Base-by-base conservation (phyloP, 257 asterid species). In the Forsythia viridissima region DNA sequence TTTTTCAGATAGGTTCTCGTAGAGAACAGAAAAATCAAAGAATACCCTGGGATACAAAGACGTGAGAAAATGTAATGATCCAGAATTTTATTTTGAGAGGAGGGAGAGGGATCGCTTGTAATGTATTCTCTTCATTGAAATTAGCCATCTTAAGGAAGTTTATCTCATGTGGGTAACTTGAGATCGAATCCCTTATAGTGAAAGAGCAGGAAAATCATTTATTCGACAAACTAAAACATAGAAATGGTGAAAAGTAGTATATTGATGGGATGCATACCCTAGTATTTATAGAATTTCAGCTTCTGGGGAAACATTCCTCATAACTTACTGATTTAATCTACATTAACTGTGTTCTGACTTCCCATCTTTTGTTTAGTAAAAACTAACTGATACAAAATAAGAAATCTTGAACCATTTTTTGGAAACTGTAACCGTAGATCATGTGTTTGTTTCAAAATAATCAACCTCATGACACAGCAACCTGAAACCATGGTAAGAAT, bases 1-100 rank as follows among this genome's bases (percentile, higher is more conserved):
- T 36, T 51, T 74, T 77, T 71, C 69, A 61, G 30, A 73, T 75
- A 4, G 8, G 16, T 66, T 78, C 10, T 36, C 24, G 55, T 15
- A 41, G 15, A 38, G 20, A 24, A 55, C 3, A 72, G 66, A 66
- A 48, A n/a, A 74, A 38, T 34, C 16, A 71, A 15, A 44, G 36
- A 24, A 36, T 66, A 40, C 4, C 4, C 40, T 75, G 24, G 51
- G 61, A 18, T 66, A 34, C 20, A 1, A 44, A 18, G 38, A 68
- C 4, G 51, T 24, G 59, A 43, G 16, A 61, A 75, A 73, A 51
- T 38, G 5, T n/a, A 46, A 59, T 59, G 12, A 59, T n/a, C 34
- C 0, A 59, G 12, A 59, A 18, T 59, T 59, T 59, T 34, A 20
- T 59, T 20, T 1, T 16, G 11, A 55, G 65, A 55, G 65, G 65